Percentiles rank a stretch among this genome's conserved stretches.
Conservation (phyloP, 2,329 filamentous ascomycete species). For the Scedosporium aurantiacum region DNA sequence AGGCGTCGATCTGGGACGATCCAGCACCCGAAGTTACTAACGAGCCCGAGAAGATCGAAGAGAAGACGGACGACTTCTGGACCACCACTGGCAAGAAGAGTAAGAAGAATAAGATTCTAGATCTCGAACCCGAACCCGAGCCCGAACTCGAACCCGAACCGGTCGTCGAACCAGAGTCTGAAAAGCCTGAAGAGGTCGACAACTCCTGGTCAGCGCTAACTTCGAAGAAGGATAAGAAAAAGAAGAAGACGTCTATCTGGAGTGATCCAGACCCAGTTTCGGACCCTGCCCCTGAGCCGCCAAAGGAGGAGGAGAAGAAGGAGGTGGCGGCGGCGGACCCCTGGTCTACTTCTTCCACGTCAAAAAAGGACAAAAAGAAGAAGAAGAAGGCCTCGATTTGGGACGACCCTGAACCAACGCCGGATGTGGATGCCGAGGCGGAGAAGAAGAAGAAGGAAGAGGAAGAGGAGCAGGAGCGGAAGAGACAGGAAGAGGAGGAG, state of each 20-base stretch:
- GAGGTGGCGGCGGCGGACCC: constrained; percentile 11
- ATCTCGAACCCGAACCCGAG: constrained; percentile 18
- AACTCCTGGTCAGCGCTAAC: constrained; percentile 4
- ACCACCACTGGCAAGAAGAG: constrained; percentile 17
- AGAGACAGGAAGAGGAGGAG: constrained; percentile 8
- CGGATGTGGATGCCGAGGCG: not conserved
- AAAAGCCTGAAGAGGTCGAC: constrained; percentile 10
- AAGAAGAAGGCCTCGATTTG: constrained; percentile 11
- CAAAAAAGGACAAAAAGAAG: constrained; percentile 5
- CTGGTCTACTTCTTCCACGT: constrained; percentile 16
- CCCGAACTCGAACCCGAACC: constrained; percentile 14
- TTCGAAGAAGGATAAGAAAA: constrained; percentile 20
- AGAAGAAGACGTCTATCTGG: constrained; percentile 17
- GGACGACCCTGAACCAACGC: constrained; percentile 8
- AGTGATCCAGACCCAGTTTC: constrained; percentile 14
- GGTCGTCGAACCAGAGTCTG: constrained; percentile 11
- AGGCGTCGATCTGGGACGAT: constrained; percentile 5
- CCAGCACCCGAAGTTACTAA: not conserved
- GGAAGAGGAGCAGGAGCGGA: constrained; percentile 10
- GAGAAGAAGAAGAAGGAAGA: not conserved
- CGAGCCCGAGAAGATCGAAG: constrained; percentile 1
- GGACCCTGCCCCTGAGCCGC: constrained; percentile 14
- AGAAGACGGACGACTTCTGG: constrained; percentile 10
- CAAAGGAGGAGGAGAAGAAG: constrained; percentile 5
- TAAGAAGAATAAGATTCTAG: constrained; percentile 19